A percentile compares a stretch with the other conserved stretches of the same genome.
Conservation (phyloP, 2,329 filamentous ascomycete species). For the Furcasterigmium furcatum region DNA sequence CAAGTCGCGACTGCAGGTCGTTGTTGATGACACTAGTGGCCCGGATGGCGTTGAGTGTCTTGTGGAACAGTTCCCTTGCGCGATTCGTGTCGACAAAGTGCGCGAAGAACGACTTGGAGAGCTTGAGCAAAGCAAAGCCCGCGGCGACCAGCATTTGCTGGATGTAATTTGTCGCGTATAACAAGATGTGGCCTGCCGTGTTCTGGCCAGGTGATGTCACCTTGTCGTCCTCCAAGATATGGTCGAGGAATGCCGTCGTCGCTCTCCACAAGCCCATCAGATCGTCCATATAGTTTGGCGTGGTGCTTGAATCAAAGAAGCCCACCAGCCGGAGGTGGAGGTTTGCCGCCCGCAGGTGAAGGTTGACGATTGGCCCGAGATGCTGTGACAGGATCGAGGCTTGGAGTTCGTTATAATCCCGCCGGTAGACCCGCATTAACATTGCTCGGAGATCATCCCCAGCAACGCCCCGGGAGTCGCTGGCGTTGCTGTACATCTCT, state of each 20-base stretch:
- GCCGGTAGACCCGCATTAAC: constrained; percentile 63
- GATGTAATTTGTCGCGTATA: constrained; percentile 71
- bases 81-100: constrained; percentile 67
- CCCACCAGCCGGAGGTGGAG: constrained; percentile 75
- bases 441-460: constrained; percentile 66
- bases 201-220: constrained; percentile 41
- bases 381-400: constrained; percentile 56
- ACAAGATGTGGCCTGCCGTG: constrained; percentile 52
- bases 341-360: constrained; percentile 70
- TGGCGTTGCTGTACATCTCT: constrained; percentile 75
- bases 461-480: constrained; percentile 66
- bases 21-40: constrained; percentile 73
- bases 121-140: constrained; percentile 72
- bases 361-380: constrained; percentile 54
- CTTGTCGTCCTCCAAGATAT: constrained; percentile 53
- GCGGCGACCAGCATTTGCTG: constrained; percentile 84
- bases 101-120: constrained; percentile 75
- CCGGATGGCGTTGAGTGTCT: constrained; percentile 67
- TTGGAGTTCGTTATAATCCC: constrained; percentile 62
- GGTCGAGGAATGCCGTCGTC: constrained; percentile 66
- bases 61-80: constrained; percentile 66
- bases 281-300: constrained; percentile 69
- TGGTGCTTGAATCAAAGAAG: constrained; percentile 76
- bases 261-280: constrained; percentile 74
- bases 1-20: constrained; percentile 74